Evolutionary conservation across 495 filamentous ascomycete genomes (phyloP).

Genomic region (Daldinia caldariorum): DNA sequence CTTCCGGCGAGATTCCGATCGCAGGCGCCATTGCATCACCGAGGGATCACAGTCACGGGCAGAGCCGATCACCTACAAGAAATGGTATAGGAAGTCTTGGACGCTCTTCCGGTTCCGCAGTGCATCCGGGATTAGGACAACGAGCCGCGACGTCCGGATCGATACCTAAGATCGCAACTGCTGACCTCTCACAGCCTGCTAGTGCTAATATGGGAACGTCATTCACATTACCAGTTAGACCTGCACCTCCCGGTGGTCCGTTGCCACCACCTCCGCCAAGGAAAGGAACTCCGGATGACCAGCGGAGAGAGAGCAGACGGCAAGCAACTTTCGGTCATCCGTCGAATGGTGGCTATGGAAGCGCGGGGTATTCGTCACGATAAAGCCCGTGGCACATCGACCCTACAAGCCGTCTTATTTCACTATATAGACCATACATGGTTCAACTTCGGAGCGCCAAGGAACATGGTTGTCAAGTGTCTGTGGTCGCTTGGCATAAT

Average conservation of each 20-base stretch:
- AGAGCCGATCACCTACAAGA: slow-evolving; percentile 57
- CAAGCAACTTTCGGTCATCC: slow-evolving; percentile 56
- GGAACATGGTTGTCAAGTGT: not conserved
- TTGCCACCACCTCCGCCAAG: slow-evolving; percentile 58
- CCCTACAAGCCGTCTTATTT: not conserved
- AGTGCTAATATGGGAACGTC: slow-evolving; percentile 45
- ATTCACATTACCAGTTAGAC: slow-evolving; percentile 61
- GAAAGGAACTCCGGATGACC: slow-evolving; percentile 54
- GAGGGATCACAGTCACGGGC: slow-evolving; percentile 52
- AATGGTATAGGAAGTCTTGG: slow-evolving; percentile 53
- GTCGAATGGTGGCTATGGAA: slow-evolving; percentile 48
- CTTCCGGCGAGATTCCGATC: slow-evolving; percentile 74
- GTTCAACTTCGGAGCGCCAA: slow-evolving; percentile 4
- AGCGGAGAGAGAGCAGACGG: slow-evolving; percentile 51
- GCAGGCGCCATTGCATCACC: slow-evolving; percentile 61
- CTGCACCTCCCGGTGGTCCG: slow-evolving; percentile 55
- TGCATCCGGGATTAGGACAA: slow-evolving; percentile 62
- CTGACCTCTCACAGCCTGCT: slow-evolving; percentile 42
- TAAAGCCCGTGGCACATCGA: slow-evolving; percentile 11
- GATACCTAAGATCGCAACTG: slow-evolving; percentile 51
- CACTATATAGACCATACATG: not conserved
- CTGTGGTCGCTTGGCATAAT: not conserved
- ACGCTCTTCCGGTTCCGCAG: slow-evolving; percentile 54
- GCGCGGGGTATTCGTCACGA: slow-evolving; percentile 41
- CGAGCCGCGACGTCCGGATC: slow-evolving; percentile 58